Evolutionary conservation across 208 protist genomes (phyloP), one percentile per base, ranked within the genome.

Genomic region (Jaenimonas drosophilae): DNA sequence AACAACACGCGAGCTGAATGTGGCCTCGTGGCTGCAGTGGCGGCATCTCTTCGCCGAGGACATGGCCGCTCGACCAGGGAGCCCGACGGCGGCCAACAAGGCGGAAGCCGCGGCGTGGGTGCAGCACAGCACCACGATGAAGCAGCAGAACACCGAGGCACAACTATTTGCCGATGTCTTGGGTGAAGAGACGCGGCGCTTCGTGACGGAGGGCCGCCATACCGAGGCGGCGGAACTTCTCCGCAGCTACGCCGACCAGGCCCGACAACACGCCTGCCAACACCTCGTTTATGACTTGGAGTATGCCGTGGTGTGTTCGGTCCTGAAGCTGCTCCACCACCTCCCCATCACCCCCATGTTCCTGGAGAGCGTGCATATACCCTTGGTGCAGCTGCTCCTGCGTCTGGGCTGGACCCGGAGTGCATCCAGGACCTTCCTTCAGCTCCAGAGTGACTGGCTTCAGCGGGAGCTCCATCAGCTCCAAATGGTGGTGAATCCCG

Each of bases 301-400:
- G 34, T 65, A 70, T 6, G 51, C 61, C 11, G 70, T 92, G 26
- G 79, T 88, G 21, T 19, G 34, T 20, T 53, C 70, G 5, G 71
- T 86, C 5, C 26, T 64, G 31, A 39, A 45, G 9, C 70, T 71
- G 36, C 37, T 88, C 19, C 47, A 63, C 16, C 40, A 61, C 40
- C 41, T 92, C 0, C 76, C 78, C 3, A 66, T 87, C 47, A 72
- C 78, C 14, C 62, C 74, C 11, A 53, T 85, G 60, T 81, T 82
- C 39, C 54, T 68, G 24, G 76, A 92, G 55, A 87, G 72, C 47
- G 40, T 84, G 30, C 83, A 92, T 50, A 64, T 92, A 24, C 83
- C 83, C 21, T 62, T 84, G 3, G 50, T 87, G 3, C 78, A 87
- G 56, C 62, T 92, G 36, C 65, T 92, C 17, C 57, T 92, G 24